Evolutionary conservation across 1,284 basidiomycete genomes (phyloP), one percentile per base, ranked within the genome.

Genomic region (Coriolopsis trogii): DNA sequence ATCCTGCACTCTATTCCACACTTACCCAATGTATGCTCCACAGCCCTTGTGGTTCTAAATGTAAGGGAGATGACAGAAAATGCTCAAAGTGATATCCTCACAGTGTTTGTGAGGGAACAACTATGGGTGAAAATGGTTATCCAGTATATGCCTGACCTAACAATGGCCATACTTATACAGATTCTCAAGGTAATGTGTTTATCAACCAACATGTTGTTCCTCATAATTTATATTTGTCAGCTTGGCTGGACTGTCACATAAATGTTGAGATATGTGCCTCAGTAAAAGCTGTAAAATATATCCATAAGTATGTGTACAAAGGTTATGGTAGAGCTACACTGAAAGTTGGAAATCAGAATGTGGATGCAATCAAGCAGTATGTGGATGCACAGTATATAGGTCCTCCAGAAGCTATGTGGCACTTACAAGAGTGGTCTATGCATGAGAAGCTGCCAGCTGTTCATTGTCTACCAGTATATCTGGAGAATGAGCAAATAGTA

Each of bases 291-390:
- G 49, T 75, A 49, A 77, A 79, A 51, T 80, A 55, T 31, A 46
- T 55, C 25, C 79, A 70, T 62, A 80, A 80, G 51, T 80, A 80
- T 53, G 67, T 78, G 26, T 67, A 74, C 47, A 81, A 81, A 53
- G 78, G 79, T 0, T 46, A 56, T 24, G 76, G 80, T 59, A 60
- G 67, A 0, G 67, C 67, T 0, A 66, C 70, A 6, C 36, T 77
- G 4, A 60, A 71, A 45, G 44, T 74, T 23, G 33, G 28, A 10
- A n/a, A n/a, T n/a, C 16, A 31, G 12, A n/a, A 16, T 3, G 43
- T 39, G 10, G 62, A 77, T 59, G 73, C 78, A 52, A 65, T 77
- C 24, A 60, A 64, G 29, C 24, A 53, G 7, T 74, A 61, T 42
- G 43, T 75, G 8, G 63, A 73, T 53, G 70, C 66, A 2, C 63